Conservation (phyloP, 352 stramenopile genomes). For the Pythium myriotylum region DNA sequence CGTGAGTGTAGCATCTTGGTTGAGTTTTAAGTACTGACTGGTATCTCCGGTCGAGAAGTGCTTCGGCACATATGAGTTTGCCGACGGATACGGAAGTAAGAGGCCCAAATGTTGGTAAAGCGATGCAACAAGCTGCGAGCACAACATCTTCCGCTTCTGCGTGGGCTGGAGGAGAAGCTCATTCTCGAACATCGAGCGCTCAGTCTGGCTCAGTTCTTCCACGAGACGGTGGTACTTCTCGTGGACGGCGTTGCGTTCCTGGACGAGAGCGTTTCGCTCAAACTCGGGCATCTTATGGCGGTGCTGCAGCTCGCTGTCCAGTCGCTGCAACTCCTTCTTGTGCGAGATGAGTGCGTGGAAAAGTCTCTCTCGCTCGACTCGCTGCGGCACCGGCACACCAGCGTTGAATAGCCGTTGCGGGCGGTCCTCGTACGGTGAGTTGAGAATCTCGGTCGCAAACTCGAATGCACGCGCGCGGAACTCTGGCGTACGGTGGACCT, state of each 20-base stretch:
- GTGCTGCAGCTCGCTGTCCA: slow-evolving; percentile 69
- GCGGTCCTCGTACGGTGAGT: slow-evolving; percentile 82
- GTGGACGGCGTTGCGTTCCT: slow-evolving; percentile 49
- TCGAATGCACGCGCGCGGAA: slow-evolving; percentile 58
- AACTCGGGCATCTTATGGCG: slow-evolving; percentile 73
- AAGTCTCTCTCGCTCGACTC: slow-evolving; percentile 70
- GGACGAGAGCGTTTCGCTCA: slow-evolving; percentile 68
- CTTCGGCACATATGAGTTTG: slow-evolving; percentile 88
- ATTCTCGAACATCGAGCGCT: slow-evolving; percentile 86
- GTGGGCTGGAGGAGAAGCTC: slow-evolving; percentile 47
- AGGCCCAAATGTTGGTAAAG: slow-evolving; percentile 83
- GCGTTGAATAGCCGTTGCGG: slow-evolving; percentile 78
- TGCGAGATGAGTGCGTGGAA: slow-evolving; percentile 66
- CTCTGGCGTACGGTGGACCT: slow-evolving; percentile 62
- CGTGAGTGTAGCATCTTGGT: slow-evolving; percentile 70
- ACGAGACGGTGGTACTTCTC: slow-evolving; percentile 63
- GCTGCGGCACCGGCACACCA: slow-evolving; percentile 64
- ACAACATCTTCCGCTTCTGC: slow-evolving; percentile 71
- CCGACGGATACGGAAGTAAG: slow-evolving; percentile 77
- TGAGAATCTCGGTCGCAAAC: slow-evolving; percentile 61
- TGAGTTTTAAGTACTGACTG: slow-evolving; percentile 72
- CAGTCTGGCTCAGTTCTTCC: slow-evolving; percentile 53
- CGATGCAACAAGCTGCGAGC: slow-evolving; percentile 76
- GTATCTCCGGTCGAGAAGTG: slow-evolving; percentile 69
- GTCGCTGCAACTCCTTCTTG: slow-evolving; percentile 64